Percentiles rank a stretch among this genome's conserved stretches.
Conservation (phyloP, 495 filamentous ascomycete species). For the Lichenothelia convexa region DNA sequence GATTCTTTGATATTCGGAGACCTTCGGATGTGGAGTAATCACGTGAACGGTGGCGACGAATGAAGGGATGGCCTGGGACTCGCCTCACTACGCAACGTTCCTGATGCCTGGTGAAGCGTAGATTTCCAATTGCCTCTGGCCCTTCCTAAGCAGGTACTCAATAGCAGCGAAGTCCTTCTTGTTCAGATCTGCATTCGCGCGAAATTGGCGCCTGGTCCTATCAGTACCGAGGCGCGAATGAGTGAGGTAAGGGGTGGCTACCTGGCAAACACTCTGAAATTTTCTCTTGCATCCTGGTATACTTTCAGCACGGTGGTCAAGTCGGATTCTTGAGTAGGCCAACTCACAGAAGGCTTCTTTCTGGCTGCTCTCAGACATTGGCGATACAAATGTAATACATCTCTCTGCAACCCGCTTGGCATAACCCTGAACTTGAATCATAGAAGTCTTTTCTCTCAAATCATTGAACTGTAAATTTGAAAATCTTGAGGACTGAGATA, state of each 20-base stretch:
- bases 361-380: constrained; percentile 62
- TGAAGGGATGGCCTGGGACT: constrained; percentile 9
- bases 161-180: constrained; percentile 82
- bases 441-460: too few species aligned
- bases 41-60: too few species aligned
- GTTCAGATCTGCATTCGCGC: constrained; percentile 46
- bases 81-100: constrained; percentile 39
- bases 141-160: constrained; percentile 75
- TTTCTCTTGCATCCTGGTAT: constrained; percentile 15
- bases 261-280: too few species aligned
- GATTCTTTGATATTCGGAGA: too few species aligned
- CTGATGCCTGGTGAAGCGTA: constrained; percentile 70
- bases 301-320: constrained; percentile 11
- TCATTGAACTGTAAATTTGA: too few species aligned
- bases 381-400: constrained; percentile 74
- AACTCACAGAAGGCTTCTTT: constrained; percentile 59
- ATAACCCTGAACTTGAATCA: too few species aligned
- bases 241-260: neutral
- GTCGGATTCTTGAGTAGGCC: neutral
- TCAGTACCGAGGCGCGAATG: neutral
- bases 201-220: constrained; percentile 39
- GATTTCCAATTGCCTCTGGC: constrained; percentile 65
- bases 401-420: constrained; percentile 80
- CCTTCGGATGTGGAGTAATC: too few species aligned
- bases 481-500: too few species aligned